These are phyloP conservation scores for Fusarium austroafricanum DNA, from an alignment of 2,329 filamentous ascomycete genomes.

Conservation along the genomic window DNA sequence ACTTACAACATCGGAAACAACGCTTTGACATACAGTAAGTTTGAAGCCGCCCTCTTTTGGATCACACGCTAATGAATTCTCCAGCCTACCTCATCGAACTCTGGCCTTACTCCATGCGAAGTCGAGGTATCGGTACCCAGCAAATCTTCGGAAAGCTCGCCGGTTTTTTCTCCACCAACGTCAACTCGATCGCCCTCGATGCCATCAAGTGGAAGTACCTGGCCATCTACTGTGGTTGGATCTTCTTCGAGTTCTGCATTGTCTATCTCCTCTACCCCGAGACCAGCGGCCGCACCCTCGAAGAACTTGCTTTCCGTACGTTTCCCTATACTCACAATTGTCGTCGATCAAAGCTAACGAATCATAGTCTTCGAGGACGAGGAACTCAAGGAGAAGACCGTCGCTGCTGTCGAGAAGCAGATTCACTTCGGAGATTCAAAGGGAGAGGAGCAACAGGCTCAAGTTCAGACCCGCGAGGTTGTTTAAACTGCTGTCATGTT, in stretches of 20 bases:
- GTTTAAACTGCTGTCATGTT: background rate
- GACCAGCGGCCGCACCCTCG: slow-evolving; percentile 78
- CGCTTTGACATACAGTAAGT: slow-evolving; percentile 41
- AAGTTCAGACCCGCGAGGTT: slow-evolving; percentile 23
- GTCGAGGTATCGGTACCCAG: slow-evolving; percentile 68
- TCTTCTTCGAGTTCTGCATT: slow-evolving; percentile 57
- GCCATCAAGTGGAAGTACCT: slow-evolving; percentile 57
- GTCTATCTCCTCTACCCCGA: slow-evolving; percentile 89
- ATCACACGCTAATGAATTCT: background rate
- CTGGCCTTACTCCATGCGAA: slow-evolving; percentile 67
- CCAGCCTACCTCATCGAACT: slow-evolving; percentile 66
- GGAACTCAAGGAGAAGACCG: slow-evolving; percentile 52
- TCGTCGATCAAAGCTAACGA: slow-evolving; percentile 12
- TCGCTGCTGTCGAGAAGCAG: slow-evolving; percentile 56
- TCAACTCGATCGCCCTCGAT: slow-evolving; percentile 58
- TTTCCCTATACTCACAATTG: background rate
- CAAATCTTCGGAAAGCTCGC: slow-evolving; percentile 63
- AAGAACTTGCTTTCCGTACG: slow-evolving; percentile 67
- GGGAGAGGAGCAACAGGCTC: slow-evolving; percentile 4
- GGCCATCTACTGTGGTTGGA: slow-evolving; percentile 58
- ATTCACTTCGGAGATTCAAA: slow-evolving; percentile 43
- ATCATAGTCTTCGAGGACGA: slow-evolving; percentile 56
- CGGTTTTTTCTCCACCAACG: slow-evolving; percentile 57
- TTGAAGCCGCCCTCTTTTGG: fast-evolving
- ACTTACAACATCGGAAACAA: slow-evolving; percentile 42